These are phyloP conservation scores for Polygonum maritimum DNA, from an alignment of 148 eudicot species.

Conservation along the genomic window DNA sequence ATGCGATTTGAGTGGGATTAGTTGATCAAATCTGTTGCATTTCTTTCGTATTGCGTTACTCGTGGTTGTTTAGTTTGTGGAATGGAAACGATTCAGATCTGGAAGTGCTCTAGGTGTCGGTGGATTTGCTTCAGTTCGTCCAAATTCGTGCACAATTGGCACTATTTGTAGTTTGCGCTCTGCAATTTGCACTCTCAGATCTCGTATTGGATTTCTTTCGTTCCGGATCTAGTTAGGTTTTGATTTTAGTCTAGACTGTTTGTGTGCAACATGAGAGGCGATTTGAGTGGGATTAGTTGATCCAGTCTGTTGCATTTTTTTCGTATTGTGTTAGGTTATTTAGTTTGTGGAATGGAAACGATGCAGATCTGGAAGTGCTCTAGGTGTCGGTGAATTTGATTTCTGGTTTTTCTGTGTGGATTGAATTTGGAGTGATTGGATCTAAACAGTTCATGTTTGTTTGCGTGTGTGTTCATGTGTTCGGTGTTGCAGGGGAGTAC, in stretches of 20 bases:
- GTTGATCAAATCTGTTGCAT: too few species aligned
- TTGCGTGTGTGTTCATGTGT: background rate
- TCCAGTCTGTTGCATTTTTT: background rate
- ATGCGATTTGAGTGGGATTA: too few species aligned
- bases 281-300: slow-evolving; percentile 9
- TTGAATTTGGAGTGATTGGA: slow-evolving; percentile 16
- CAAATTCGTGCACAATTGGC: background rate
- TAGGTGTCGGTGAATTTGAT: background rate
- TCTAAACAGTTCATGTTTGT: slow-evolving; percentile 11
- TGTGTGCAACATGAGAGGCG: slow-evolving; percentile 11
- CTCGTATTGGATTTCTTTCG: slow-evolving; percentile 1
- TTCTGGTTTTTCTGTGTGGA: slow-evolving; percentile 1
- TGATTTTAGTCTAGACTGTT: background rate
- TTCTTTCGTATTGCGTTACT: too few species aligned
- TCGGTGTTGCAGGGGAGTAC: slow-evolving; percentile 50
- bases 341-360: background rate
- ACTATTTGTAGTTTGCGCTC: background rate
- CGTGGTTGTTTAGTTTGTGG: too few species aligned
- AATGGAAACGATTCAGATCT: too few species aligned
- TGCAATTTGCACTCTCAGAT: background rate
- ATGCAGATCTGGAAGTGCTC: background rate
- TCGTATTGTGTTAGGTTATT: background rate
- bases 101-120: too few species aligned
- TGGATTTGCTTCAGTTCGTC: too few species aligned
- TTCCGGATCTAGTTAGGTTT: slow-evolving; percentile 12